Conservation (phyloP, 164 flowering plant genomes). For the Annona cherimola region DNA sequence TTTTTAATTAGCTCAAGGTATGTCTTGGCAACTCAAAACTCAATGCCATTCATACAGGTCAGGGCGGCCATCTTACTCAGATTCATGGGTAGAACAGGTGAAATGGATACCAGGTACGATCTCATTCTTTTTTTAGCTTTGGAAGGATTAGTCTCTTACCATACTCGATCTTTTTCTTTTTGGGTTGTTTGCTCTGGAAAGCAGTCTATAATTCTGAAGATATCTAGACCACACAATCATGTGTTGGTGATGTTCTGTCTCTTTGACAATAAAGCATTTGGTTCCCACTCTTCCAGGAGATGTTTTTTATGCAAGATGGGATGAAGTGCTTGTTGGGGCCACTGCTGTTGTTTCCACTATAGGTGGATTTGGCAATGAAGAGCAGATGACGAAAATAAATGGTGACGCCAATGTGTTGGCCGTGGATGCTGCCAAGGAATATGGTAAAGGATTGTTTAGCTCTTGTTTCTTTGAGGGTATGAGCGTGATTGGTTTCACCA, state of each 20-base stretch:
- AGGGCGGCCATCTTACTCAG: constrained; percentile 68
- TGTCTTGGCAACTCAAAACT: constrained; percentile 10
- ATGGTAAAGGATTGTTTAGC: constrained; percentile 37
- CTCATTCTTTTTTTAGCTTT: neutral
- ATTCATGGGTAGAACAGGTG: constrained; percentile 88
- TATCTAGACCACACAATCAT: neutral
- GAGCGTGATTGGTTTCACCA: too few species aligned
- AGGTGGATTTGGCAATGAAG: constrained; percentile 97
- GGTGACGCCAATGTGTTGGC: constrained; percentile 92
- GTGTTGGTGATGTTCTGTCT: neutral
- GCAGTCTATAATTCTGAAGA: neutral
- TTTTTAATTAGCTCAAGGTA: neutral
- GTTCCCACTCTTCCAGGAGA: constrained; percentile 51
- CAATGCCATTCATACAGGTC: constrained; percentile 41
- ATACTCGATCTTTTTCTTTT: neutral
- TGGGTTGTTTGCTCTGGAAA: neutral
- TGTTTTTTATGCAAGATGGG: constrained; percentile 93
- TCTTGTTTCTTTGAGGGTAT: neutral
- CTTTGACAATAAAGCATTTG: neutral
- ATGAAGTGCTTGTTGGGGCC: constrained; percentile 85
- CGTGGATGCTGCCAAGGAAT: constrained; percentile 85
- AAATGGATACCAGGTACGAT: constrained; percentile 75
- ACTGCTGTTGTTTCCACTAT: constrained; percentile 95
- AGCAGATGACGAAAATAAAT: constrained; percentile 86
- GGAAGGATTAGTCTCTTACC: neutral